These are phyloP conservation scores for Fusarium guadeloupense DNA, from an alignment of 2,329 filamentous ascomycete species.

Conservation along the genomic window DNA sequence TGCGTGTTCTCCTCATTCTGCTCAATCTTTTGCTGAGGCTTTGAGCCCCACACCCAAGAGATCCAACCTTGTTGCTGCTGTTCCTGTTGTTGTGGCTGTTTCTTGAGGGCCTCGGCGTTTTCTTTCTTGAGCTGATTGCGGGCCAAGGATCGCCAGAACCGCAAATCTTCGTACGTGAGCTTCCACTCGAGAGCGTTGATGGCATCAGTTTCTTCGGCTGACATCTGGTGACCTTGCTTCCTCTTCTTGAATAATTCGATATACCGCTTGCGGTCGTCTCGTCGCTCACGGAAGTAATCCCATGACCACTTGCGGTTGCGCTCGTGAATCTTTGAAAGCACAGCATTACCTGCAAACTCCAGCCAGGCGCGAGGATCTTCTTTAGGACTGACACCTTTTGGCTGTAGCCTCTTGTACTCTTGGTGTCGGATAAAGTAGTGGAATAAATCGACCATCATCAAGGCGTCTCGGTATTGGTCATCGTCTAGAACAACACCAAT, in stretches of 20 bases:
- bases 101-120: constrained; percentile 86
- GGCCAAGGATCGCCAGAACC: constrained; percentile 95
- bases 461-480: constrained; percentile 92
- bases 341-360: constrained; percentile 86
- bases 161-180: constrained; percentile 90
- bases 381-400: constrained; percentile 80
- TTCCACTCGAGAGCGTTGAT: constrained; percentile 84
- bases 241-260: constrained; percentile 97
- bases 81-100: constrained; percentile 62
- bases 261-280: constrained; percentile 88
- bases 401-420: constrained; percentile 93
- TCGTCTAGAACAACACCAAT: constrained; percentile 98
- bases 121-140: constrained; percentile 96
- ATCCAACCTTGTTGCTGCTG: constrained; percentile 86
- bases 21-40: constrained; percentile 69
- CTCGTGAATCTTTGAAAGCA: constrained; percentile 94
- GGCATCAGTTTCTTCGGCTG: constrained; percentile 75
- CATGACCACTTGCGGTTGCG: constrained; percentile 93
- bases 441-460: constrained; percentile 99
- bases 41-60: constrained; percentile 89
- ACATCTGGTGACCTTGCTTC: constrained; percentile 77
- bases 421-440: constrained; percentile 98
- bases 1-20: constrained; percentile 75
- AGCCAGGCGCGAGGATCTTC: constrained; percentile 95
- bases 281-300: constrained; percentile 91